Conservation (phyloP, 2,329 filamentous ascomycete genomes). For the Sporothrix variecibatus region DNA sequence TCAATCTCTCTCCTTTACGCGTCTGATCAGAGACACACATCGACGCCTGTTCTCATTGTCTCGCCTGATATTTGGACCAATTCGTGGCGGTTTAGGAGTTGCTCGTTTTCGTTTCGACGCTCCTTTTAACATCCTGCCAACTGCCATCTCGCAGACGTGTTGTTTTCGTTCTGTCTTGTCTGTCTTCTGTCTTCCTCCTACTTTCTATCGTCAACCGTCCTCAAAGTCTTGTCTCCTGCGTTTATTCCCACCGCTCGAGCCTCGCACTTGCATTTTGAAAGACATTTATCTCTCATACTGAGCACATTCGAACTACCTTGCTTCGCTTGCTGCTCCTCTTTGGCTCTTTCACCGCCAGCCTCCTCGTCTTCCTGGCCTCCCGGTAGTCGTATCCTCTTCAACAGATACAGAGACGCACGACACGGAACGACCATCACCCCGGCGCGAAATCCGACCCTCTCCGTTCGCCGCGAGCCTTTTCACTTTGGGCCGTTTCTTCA, state of each 20-base stretch:
- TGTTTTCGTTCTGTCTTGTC: not conserved
- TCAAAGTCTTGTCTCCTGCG: not conserved
- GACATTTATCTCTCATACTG: not conserved
- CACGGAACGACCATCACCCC: not conserved
- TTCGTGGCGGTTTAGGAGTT: not conserved
- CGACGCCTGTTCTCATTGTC: not conserved
- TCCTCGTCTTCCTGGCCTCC: not conserved
- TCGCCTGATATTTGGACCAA: not conserved
- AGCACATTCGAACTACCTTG: not conserved
- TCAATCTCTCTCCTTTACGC: not conserved
- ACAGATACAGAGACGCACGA: not conserved
- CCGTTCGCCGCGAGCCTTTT: not conserved
- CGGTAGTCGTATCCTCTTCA: not conserved
- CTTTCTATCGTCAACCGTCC: not conserved
- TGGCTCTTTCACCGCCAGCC: not conserved
- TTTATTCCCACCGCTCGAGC: not conserved
- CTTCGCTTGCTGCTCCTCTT: not conserved
- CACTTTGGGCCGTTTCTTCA: not conserved
- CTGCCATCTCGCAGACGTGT: not conserved
- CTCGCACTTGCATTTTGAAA: not conserved
- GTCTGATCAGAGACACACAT: constrained; percentile 15
- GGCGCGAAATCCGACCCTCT: not conserved
- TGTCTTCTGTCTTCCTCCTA: not conserved
- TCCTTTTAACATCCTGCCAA: constrained; percentile 2
- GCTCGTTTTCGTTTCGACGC: not conserved